Base-by-base conservation (phyloP, 345 rosid species). In the Xanthoceras sorbifolium region DNA sequence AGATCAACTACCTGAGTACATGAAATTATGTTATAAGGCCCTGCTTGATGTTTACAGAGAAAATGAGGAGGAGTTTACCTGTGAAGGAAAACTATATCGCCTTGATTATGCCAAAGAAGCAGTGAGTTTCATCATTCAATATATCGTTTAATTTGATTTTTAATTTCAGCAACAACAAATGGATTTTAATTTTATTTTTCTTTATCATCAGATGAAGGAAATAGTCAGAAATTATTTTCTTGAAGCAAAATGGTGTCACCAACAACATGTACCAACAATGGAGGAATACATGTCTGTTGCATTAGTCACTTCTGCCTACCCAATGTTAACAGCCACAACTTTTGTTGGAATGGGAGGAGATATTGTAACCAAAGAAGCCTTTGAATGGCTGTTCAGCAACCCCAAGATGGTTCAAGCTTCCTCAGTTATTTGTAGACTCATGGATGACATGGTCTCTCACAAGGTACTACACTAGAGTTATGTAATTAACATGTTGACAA, bases 221-320 rank as follows among this genome's bases (percentile, higher is more conserved):
- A 12, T 54, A 20, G 77, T 62, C 20, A 76, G 57, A 44, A 50
- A 72, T 4, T 84, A 80, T 73, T 75, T 71, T 5, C 15, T 10
- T 1, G 87, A 86, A 74, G 81, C 89, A 3, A 75, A 63, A 57
- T 86, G 87, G 85, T 48, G 61, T 1, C 50, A 84, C 32, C 10
- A 61, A 14, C 9, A 64, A 0, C 28, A 82, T 69, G 64, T 70
- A 9, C 87, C 85, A 0, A 74, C 73, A 1, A 17, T 84, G 48
- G 82, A 86, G 15, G 86, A 82, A 75, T 86, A 82, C 71, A 44
- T 77, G 82, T 17, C 32, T 1, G 67, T 78, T 40, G 79, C 81
- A 26, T 22, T 73, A 12, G 44, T 62, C 5, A 38, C 81, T 3
- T 18, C 66, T 57, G 74, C 48, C 5, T 78, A 76, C 44, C 20